Evolutionary conservation across 2,329 filamentous ascomycete genomes (phyloP), one percentile per base, ranked within the genome.

Genomic region (Curvularia eragrostidis): DNA sequence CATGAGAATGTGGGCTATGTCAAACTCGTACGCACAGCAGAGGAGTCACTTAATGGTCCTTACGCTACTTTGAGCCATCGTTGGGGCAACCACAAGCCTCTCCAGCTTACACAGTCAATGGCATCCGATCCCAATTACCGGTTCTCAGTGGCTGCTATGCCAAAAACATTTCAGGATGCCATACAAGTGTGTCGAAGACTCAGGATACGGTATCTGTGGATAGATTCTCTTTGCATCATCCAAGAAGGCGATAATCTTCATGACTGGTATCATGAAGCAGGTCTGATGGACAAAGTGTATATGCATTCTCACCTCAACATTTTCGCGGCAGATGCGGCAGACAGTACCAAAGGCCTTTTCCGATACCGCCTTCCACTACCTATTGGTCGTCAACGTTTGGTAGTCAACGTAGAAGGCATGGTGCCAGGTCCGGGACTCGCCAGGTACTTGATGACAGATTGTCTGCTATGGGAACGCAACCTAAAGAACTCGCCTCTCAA

Each of bases 121-220:
- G 34, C 39, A 32, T 18, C 21, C 12, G 19, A 43, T 9, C 12
- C 42, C 36, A 19, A 36, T 38, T 5, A 26, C 26, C 3, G 12
- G 6, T 63, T 21, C 59, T 10, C 39, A n/a, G 36, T 58, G 1
- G 19, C 9, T 4, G 34, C 47, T n/a, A 34, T 67, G 18, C 56
- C 66, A 8, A 57, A 43, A 46, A 59, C 61, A 4, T 67, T 68
- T n/a, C 32, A 30, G 15, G 69, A 71, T 12, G 65, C 67, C 3
- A 52, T 71, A 3, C 13, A 30, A 3, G 54, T 65, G 1, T 52
- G 59, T 1, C 48, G 52, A 21, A 26, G 15, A 23, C 57, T 70
- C 1, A 51, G 51, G 3, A 54, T 67, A 4, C 34, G 23, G 21
- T 69, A 68, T 47, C 39, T 69, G 2, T 69, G 65, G 59, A 66